Conservation (phyloP, 768 basidiomycete species). For the Boletus rex-veris region DNA sequence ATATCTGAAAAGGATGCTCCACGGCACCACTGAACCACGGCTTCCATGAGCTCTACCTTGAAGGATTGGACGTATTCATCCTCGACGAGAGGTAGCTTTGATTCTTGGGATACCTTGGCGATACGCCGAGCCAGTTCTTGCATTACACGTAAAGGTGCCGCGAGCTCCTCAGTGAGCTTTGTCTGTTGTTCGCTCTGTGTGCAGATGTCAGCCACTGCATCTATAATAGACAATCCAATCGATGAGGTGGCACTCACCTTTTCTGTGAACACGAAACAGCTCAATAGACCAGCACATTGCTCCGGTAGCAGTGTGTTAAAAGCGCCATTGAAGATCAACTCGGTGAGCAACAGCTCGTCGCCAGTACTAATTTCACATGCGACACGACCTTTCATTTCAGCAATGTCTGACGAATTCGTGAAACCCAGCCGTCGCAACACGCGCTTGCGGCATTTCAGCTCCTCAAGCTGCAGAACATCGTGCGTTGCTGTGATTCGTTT, state of each 20-base stretch:
- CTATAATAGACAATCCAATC: not conserved
- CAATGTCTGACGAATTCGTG: conserved; percentile 84
- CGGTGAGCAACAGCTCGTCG: conserved; percentile 93
- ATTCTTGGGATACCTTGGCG: conserved; percentile 95
- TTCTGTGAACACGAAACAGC: conserved; percentile 97
- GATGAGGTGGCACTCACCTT: conserved; percentile 55
- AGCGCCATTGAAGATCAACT: conserved; percentile 94
- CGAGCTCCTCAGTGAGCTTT: conserved; percentile 90
- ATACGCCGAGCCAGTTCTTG: conserved; percentile 94
- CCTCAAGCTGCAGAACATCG: conserved; percentile 92
- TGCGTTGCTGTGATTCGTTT: conserved; percentile 86
- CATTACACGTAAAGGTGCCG: conserved; percentile 88
- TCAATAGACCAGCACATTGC: conserved; percentile 89
- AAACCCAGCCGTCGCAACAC: conserved; percentile 90
- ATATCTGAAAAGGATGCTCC: conserved; percentile 95
- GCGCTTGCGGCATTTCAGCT: conserved; percentile 92
- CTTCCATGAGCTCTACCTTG: conserved; percentile 99
- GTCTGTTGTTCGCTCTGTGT: conserved; percentile 78
- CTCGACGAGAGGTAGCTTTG: conserved; percentile 83
- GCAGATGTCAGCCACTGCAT: not conserved
- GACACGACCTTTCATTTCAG: conserved; percentile 96
- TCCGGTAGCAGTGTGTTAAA: conserved; percentile 91
- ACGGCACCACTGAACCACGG: conserved; percentile 96
- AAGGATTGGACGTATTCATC: conserved; percentile 95
- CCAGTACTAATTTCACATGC: conserved; percentile 98